Evolutionary conservation across 129 eudicot species (phyloP), one percentile per base, ranked within the genome.

Genomic region (Saussurea involucrata): DNA sequence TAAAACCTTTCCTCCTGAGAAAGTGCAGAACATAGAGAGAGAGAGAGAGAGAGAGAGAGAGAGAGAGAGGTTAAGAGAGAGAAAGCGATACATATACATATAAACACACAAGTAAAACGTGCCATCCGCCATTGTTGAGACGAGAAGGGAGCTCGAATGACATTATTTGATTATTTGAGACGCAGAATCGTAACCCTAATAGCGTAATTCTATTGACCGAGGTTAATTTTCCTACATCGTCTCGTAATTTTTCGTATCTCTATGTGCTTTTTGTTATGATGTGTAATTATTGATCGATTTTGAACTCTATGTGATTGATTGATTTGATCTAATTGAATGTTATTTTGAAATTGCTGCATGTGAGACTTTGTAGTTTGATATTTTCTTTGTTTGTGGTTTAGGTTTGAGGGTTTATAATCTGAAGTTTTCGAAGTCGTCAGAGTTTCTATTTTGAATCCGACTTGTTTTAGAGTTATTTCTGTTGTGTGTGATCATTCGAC

Each of bases 111-210:
- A 75, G 27, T 75, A 63, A 63, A 63, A 75, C 79, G 79, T 75
- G 79, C 34, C 71, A 22, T 75, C 71, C 71, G 79, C 71, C 79
- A 75, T 75, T 75, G 8, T 75, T 75, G 28, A 74, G 70, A 74
- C 78, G 78, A 74, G 36, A 24, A 61, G 24, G n/a, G 18, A 53
- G 42, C 44, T 75, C 40, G 18, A 75, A 24, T n/a, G n/a, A n/a
- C n/a, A n/a, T n/a, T n/a, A n/a, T n/a, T 75, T 37, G 28, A 63
- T 64, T 63, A 24, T 11, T 20, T 63, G 20, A 75, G 40, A 34
- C 70, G 61, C 61, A 34, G 31, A 37, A 40, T 24, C 63, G 71
- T 25, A 75, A 40, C 79, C 79, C 79, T 75, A 75, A 75, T 64
- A 63, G 44, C 79, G 29, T 53, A 75, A 36, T 63, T 63, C 72